These are phyloP conservation scores for Phytophthora chlamydospora DNA, from an alignment of 352 stramenopile species.

Conservation along the genomic window DNA sequence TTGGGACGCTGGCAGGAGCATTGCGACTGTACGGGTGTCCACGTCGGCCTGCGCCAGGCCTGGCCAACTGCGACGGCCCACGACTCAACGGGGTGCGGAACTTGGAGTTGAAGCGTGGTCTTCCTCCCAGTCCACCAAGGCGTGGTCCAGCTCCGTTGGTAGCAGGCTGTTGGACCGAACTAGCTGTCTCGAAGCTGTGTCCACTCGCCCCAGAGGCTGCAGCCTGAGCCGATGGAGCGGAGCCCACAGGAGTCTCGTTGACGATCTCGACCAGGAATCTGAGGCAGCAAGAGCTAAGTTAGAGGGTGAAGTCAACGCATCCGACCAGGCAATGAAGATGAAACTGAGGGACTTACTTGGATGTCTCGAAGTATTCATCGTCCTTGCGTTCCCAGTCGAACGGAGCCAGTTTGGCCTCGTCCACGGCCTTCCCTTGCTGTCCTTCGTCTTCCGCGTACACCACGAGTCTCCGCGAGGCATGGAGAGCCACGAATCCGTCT, in stretches of 20 bases:
- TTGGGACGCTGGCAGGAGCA: neutral
- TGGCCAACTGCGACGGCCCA: conserved; percentile 23
- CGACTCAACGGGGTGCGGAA: conserved; percentile 38
- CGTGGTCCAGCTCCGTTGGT: neutral
- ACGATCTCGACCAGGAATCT: conserved; percentile 81
- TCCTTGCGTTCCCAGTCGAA: conserved; percentile 69
- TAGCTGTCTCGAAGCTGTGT: conserved; percentile 12
- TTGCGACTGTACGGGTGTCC: conserved; percentile 25
- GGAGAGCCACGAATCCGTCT: conserved; percentile 71
- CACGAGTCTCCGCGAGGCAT: conserved; percentile 58
- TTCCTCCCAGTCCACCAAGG: conserved; percentile 11
- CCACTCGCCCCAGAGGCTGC: conserved; percentile 1
- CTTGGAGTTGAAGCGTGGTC: conserved; percentile 30
- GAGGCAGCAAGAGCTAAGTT: conserved; percentile 2
- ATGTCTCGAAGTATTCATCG: conserved; percentile 57
- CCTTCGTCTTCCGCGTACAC: conserved; percentile 59
- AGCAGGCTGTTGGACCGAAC: neutral
- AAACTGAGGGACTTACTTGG: conserved; percentile 48
- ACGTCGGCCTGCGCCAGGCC: conserved; percentile 10
- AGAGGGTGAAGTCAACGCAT: neutral
- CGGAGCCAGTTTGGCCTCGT: conserved; percentile 57
- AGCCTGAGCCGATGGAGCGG: conserved; percentile 7
- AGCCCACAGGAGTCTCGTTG: conserved; percentile 57
- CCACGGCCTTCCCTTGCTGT: conserved; percentile 55
- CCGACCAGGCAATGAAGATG: neutral